Conservation (phyloP, 495 filamentous ascomycete species). For the Diplogelasinospora grovesii region DNA sequence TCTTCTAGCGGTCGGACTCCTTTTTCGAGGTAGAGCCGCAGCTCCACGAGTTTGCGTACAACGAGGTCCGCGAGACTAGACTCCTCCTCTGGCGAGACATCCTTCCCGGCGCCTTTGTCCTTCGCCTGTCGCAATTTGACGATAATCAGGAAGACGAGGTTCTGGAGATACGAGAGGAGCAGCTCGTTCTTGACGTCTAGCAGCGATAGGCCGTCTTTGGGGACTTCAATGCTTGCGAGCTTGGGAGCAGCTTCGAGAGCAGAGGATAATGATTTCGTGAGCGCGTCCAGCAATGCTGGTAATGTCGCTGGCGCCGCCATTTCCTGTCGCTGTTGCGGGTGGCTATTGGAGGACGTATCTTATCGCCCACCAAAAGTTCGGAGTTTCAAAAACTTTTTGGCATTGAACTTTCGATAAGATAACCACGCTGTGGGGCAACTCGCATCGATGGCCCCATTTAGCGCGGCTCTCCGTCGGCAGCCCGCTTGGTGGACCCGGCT, state of each 20-base stretch:
- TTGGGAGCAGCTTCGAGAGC: slow-evolving; percentile 57
- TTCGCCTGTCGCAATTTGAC: slow-evolving; percentile 64
- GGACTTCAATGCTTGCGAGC: slow-evolving; percentile 48
- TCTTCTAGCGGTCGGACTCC: slow-evolving; percentile 85
- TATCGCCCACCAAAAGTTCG: no score
- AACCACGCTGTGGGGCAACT: no score
- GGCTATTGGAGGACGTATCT: background rate
- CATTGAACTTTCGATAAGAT: no score
- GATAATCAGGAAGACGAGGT: slow-evolving; percentile 82
- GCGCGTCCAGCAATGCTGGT: slow-evolving; percentile 52
- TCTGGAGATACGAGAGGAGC: slow-evolving; percentile 90
- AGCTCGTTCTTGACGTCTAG: slow-evolving; percentile 93
- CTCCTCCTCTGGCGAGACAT: slow-evolving; percentile 23
- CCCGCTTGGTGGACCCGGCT: no score
- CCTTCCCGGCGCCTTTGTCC: slow-evolving; percentile 26
- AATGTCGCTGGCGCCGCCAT: slow-evolving; percentile 48
- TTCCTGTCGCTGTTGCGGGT: slow-evolving; percentile 4
- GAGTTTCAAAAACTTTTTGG: no score
- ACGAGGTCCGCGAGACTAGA: slow-evolving; percentile 44
- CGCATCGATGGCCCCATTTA: no score
- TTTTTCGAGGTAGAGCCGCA: slow-evolving; percentile 82
- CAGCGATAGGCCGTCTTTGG: slow-evolving; percentile 83
- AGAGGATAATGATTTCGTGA: slow-evolving; percentile 56
- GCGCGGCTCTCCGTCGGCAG: no score
- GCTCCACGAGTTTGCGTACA: slow-evolving; percentile 75